phyloP scores from a whole-genome alignment of 176 grass and related monocot species.

The Hsuehochloa calcarea region DNA sequence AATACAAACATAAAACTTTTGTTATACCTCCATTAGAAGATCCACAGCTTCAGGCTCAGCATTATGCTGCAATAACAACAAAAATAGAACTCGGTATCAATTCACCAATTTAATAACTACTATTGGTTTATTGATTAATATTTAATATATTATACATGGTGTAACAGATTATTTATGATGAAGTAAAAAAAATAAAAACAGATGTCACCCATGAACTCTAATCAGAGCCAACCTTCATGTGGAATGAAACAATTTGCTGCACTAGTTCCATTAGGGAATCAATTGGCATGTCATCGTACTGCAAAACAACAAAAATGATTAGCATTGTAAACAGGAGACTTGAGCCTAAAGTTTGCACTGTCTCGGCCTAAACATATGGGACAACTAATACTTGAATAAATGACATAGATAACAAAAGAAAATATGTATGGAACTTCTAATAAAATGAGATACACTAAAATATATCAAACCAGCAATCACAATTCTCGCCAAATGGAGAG shows the following conservation, averaged over 20 bases:
- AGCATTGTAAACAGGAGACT: neutral
- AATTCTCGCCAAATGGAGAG: neutral
- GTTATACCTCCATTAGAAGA: constrained; percentile 69
- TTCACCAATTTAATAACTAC: neutral
- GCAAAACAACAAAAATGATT: neutral
- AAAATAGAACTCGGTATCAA: neutral
- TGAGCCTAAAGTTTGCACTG: neutral
- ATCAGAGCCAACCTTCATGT: constrained; percentile 59
- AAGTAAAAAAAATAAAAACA: constrained; percentile 7
- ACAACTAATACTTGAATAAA: neutral
- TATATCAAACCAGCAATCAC: neutral
- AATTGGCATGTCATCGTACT: constrained; percentile 60
- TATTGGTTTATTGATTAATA: neutral
- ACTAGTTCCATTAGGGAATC: constrained; percentile 74
- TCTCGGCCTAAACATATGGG: neutral
- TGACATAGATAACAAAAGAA: neutral
- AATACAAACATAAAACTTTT: neutral
- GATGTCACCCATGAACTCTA: neutral
- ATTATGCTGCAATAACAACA: constrained; percentile 53
- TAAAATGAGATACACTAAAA: neutral
- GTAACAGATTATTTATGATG: neutral
- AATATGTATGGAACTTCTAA: neutral
- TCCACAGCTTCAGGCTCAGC: constrained; percentile 82
- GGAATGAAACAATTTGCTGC: constrained; percentile 71
- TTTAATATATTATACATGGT: neutral